phyloP scores from a whole-genome alignment of 441 rosid species.

The Erodium moschatum region DNA sequence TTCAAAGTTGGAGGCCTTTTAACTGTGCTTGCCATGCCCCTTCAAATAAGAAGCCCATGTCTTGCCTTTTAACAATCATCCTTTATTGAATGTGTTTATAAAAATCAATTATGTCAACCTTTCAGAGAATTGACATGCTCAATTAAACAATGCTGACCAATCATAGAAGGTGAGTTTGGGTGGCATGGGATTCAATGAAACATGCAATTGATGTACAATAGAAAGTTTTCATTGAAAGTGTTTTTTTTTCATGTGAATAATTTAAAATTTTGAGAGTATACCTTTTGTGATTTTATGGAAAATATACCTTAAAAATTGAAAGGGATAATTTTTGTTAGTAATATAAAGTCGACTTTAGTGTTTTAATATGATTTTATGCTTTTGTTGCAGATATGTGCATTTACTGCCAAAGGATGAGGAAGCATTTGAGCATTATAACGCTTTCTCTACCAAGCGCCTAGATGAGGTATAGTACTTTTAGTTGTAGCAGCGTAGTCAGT shows the following conservation, averaged over 20 bases:
- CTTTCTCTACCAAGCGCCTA: conserved; percentile 62
- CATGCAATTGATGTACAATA: neutral
- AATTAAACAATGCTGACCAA: neutral
- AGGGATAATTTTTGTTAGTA: neutral
- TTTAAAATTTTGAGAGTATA: neutral
- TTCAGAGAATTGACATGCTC: neutral
- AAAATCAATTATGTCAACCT: neutral
- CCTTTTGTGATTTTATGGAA: neutral
- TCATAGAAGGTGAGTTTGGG: neutral
- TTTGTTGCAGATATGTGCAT: conserved; percentile 69
- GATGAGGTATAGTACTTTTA: conserved; percentile 60
- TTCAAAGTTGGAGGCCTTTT: conserved; percentile 3
- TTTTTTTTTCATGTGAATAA: neutral
- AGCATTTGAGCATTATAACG: conserved; percentile 71
- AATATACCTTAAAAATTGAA: neutral
- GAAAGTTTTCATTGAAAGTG: neutral
- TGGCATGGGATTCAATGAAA: neutral
- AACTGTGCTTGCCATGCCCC: neutral
- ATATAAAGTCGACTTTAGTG: conserved; percentile 2
- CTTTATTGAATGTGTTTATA: neutral
- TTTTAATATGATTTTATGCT: conserved; percentile 8
- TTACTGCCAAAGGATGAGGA: conserved; percentile 91
- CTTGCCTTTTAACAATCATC: neutral
- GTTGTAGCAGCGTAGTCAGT: neutral
- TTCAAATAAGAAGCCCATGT: neutral